Evolutionary conservation across 257 asterid genomes (phyloP).

Genomic region (Fraxinus anomala): DNA sequence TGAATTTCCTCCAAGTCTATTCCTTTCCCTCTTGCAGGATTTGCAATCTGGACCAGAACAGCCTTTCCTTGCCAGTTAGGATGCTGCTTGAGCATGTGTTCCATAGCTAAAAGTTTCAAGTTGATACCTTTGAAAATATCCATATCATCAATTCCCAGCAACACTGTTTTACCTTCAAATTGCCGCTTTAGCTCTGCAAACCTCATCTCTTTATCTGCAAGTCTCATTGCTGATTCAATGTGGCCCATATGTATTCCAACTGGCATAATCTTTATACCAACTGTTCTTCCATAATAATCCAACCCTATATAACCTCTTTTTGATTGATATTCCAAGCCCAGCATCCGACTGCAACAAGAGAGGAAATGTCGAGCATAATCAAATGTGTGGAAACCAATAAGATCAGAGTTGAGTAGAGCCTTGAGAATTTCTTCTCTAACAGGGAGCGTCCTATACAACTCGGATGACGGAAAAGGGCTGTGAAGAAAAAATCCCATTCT

Average conservation of each 20-base stretch:
- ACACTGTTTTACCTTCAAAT: constrained; percentile 71
- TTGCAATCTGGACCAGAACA: constrained; percentile 80
- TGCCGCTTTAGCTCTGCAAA: constrained; percentile 69
- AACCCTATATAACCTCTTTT: constrained; percentile 90
- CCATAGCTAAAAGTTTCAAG: constrained; percentile 85
- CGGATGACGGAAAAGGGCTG: constrained; percentile 92
- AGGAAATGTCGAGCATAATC: constrained; percentile 94
- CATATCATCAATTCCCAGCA: constrained; percentile 91
- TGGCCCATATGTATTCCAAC: constrained; percentile 91
- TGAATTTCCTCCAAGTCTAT: constrained; percentile 67
- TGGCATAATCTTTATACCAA: constrained; percentile 92
- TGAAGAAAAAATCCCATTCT: constrained; percentile 96
- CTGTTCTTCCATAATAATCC: constrained; percentile 90
- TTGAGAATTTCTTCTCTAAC: constrained; percentile 89
- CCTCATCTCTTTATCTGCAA: constrained; percentile 65
- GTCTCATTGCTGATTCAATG: constrained; percentile 73
- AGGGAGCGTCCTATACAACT: constrained; percentile 85
- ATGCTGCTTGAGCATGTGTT: constrained; percentile 79
- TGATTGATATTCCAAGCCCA: constrained; percentile 88
- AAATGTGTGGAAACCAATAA: constrained; percentile 90
- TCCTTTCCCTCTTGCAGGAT: constrained; percentile 83
- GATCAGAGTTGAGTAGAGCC: constrained; percentile 80
- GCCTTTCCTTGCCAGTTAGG: constrained; percentile 83
- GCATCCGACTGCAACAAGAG: constrained; percentile 89
- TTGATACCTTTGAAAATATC: constrained; percentile 91